Evolutionary conservation across 768 basidiomycete genomes (phyloP), one percentile per base, ranked within the genome.

Genomic region (Omphalotus guepiniiformis): DNA sequence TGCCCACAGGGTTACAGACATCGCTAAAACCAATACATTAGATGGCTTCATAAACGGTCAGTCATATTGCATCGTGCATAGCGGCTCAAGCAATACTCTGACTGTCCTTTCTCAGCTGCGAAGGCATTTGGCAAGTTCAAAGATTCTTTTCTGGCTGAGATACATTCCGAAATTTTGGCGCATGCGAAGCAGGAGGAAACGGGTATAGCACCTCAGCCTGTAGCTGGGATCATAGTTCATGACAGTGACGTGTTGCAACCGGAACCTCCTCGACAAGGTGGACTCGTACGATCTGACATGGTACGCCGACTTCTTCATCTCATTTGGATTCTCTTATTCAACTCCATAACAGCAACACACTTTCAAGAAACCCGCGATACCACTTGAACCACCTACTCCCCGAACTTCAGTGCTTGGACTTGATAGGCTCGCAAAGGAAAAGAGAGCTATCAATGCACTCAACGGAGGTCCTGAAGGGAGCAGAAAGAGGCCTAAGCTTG

Each of bases 381-480:
- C 83, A 7, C 64, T 87, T 6, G 84, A 86, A 56, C 87, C 88
- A 2, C 82, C 84, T 9, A 88, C 88, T 12, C 88, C 89, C 1
- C 74, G 89, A 39, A 67, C 78, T 0, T 96, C 94, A 4, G 58
- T 90, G 3, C 79, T 97, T 1, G 94, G 95, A 3, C 73, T 98
- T 5, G 94, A 99, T 60, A 78, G 77, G 21, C 74, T 98, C 2
- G 96, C 96, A 0, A 80, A 78, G 39, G 92, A 96, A 61, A 99
- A 97, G 67, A 73, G 92, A 45, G 80, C 77, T 1, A 81, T 80
- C 11, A 75, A 74, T 2, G 68, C 71, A 38, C n/a, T n/a, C n/a
- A 71, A 72, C 53, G 77, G 62, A 3, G 70, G 71, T 43, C 61
- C 55, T 15, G 70, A 73, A 42, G 66, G 69, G 6, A 81, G 78